phyloP scores from a whole-genome alignment of 2,329 filamentous ascomycete species.

The Beauveria bassiana region DNA sequence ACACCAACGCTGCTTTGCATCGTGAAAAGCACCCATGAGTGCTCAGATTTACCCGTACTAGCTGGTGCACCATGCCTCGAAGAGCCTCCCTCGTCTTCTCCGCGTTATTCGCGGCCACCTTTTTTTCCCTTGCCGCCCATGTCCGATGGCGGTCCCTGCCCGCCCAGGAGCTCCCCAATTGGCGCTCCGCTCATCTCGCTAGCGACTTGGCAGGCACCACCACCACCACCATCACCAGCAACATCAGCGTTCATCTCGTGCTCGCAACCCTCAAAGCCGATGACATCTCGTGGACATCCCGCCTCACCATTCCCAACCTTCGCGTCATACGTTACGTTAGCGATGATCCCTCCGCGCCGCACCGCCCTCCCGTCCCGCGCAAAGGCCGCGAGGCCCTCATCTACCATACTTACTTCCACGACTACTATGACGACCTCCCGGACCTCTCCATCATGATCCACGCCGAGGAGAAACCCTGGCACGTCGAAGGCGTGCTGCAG shows the following conservation, averaged over 20 bases:
- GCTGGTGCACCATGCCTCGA: not conserved
- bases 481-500: conserved; percentile 27
- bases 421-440: conserved; percentile 51
- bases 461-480: conserved; percentile 40
- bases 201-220: not conserved
- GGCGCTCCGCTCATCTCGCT: not conserved
- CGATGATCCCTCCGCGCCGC: conserved; percentile 36
- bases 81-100: not conserved
- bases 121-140: not conserved
- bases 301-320: conserved; percentile 24
- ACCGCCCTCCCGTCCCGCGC: conserved; percentile 42
- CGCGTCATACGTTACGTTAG: conserved; percentile 38
- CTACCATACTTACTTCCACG: conserved; percentile 54
- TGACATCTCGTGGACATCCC: conserved; percentile 24
- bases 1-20: too few relatives aligned
- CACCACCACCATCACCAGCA: not conserved
- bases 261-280: conserved; percentile 20
- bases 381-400: conserved; percentile 57
- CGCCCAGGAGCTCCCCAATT: not conserved
- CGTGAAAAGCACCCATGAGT: too few relatives aligned
- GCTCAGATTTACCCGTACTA: too few relatives aligned
- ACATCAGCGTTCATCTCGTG: conserved; percentile 23
- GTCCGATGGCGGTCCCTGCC: not conserved
- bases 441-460: conserved; percentile 56
- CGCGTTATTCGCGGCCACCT: not conserved